Evolutionary conservation across 441 rosid species (phyloP).

Genomic region (Arabidopsis hybrid): DNA sequence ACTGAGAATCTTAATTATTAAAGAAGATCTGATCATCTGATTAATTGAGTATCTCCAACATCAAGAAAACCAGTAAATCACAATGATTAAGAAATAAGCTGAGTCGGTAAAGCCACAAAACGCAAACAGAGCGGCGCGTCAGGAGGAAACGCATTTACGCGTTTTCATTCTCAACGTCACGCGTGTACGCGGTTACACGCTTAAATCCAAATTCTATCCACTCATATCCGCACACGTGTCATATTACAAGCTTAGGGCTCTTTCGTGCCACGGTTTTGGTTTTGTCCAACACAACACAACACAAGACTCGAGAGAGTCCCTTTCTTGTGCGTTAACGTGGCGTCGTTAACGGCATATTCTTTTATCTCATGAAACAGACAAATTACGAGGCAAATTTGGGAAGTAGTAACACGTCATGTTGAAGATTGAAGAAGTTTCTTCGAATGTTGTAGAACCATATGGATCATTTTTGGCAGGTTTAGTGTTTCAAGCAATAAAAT

Average conservation of each 20-base stretch:
- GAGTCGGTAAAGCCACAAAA: constrained; percentile 17
- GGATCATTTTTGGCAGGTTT: no score
- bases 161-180: constrained; percentile 22
- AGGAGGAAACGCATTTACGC: constrained; percentile 30
- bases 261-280: constrained; percentile 7
- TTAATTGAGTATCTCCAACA: constrained; percentile 27
- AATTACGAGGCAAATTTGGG: no score
- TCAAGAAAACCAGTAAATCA: neutral
- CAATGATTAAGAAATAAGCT: constrained; percentile 19
- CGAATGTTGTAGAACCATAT: no score
- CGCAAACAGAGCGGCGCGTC: constrained; percentile 35
- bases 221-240: constrained; percentile 1
- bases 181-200: constrained; percentile 30
- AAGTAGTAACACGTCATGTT: no score
- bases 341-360: constrained; percentile 4
- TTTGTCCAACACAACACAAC: neutral
- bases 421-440: no score
- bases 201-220: constrained; percentile 15
- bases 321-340: constrained; percentile 20
- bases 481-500: no score
- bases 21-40: neutral
- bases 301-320: constrained; percentile 8
- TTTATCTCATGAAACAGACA: no score
- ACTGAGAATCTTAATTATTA: constrained; percentile 1
- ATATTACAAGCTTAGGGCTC: neutral